Conservation (phyloP, 208 protist species). For the Trypanosoma rangeli region DNA sequence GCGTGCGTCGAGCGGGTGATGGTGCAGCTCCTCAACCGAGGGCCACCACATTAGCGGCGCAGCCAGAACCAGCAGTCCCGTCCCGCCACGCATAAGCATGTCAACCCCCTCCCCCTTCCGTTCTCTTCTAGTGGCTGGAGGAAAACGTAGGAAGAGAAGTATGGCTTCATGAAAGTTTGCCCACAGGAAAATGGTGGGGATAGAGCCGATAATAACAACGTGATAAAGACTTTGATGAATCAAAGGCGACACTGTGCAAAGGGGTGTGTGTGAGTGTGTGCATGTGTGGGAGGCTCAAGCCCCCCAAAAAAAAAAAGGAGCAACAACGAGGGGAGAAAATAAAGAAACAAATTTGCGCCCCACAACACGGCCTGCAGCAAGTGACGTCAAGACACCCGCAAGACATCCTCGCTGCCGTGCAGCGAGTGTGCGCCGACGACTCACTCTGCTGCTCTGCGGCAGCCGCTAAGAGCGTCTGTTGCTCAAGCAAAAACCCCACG, state of each 20-base stretch:
- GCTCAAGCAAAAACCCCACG: too few species aligned
- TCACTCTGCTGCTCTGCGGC: too few species aligned
- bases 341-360: neutral
- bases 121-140: neutral
- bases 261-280: too few species aligned
- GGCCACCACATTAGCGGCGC: conserved; percentile 75
- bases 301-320: too few species aligned
- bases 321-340: neutral
- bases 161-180: too few species aligned
- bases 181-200: too few species aligned
- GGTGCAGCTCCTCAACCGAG: conserved; percentile 32
- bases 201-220: neutral
- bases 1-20: conserved; percentile 40
- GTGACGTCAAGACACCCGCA: too few species aligned
- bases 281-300: too few species aligned
- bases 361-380: too few species aligned
- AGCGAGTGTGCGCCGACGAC: too few species aligned
- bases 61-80: conserved; percentile 52
- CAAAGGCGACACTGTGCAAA: neutral
- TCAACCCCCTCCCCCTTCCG: neutral
- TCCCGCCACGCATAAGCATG: conserved; percentile 33
- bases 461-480: too few species aligned
- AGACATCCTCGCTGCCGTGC: too few species aligned
- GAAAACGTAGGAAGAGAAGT: neutral
- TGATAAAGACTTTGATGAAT: neutral